These are phyloP conservation scores for Trichosporon asahii DNA, from an alignment of 1,284 basidiomycete species.

Conservation along the genomic window DNA sequence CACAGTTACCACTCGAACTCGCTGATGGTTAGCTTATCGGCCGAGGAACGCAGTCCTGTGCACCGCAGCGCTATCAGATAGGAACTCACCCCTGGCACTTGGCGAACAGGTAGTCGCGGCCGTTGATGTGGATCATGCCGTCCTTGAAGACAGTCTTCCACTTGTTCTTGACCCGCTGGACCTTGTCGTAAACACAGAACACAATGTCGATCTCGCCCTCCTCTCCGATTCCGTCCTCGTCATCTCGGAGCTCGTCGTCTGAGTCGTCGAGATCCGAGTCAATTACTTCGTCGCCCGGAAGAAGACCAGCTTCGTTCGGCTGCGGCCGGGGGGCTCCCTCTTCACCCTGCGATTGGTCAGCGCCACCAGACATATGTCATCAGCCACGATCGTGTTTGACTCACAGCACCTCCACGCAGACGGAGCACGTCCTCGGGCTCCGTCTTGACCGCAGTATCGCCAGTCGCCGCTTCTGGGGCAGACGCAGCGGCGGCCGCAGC, in stretches of 20 bases:
- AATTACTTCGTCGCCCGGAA: slow-evolving; percentile 70
- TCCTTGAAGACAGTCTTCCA: slow-evolving; percentile 99
- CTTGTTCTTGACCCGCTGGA: slow-evolving; percentile 97
- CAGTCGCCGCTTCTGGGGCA: slow-evolving; percentile 2
- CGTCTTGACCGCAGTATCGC: slow-evolving; percentile 38
- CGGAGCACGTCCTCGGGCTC: slow-evolving; percentile 46
- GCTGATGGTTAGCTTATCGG: slow-evolving; percentile 21
- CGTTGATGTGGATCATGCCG: slow-evolving; percentile 95
- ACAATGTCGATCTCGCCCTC: slow-evolving; percentile 74
- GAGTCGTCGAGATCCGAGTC: slow-evolving; percentile 96
- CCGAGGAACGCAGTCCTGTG: background rate
- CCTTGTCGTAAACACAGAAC: slow-evolving; percentile 99
- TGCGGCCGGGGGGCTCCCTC: slow-evolving; percentile 32
- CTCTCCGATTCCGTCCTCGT: slow-evolving; percentile 52
- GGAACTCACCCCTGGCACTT: slow-evolving; percentile 67
- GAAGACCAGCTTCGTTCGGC: slow-evolving; percentile 51
- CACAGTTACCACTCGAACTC: slow-evolving; percentile 40
- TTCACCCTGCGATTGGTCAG: slow-evolving; percentile 11
- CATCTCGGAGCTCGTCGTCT: slow-evolving; percentile 61
- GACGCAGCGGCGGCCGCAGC: background rate
- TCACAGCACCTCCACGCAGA: slow-evolving; percentile 41
- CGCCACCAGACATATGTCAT: background rate
- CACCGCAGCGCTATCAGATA: background rate
- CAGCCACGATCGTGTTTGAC: slow-evolving; percentile 8
- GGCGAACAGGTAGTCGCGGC: slow-evolving; percentile 93